A percentile compares a stretch with the other conserved stretches of the same genome.
phyloP scores from a whole-genome alignment of 2,329 filamentous ascomycete species.

The Phaeosphaeriaceae sp. region DNA sequence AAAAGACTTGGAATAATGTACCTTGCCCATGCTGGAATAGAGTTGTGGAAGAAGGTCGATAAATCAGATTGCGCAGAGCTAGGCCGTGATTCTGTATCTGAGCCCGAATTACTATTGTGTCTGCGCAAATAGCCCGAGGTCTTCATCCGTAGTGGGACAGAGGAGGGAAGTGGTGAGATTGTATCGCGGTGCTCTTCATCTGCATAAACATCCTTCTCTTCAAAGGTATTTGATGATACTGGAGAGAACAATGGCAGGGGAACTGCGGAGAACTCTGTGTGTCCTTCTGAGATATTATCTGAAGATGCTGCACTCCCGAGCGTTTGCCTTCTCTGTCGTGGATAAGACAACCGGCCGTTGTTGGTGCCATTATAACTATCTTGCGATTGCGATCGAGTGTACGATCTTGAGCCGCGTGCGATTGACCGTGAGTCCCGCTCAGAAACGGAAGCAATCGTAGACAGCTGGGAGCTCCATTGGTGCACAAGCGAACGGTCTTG shows the following conservation, averaged over 20 bases:
- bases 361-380: conserved; percentile 35
- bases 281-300: conserved; percentile 36
- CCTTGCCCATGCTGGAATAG: conserved; percentile 49
- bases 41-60: conserved; percentile 42
- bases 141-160: conserved; percentile 46
- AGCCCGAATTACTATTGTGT: conserved; percentile 41
- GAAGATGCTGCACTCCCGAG: conserved; percentile 44
- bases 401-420: conserved; percentile 39
- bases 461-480: conserved; percentile 50
- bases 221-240: conserved; percentile 24
- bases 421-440: conserved; percentile 46
- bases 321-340: conserved; percentile 40
- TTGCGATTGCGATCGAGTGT: conserved; percentile 40
- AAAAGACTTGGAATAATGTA: conserved; percentile 13
- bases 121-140: conserved; percentile 46
- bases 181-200: conserved; percentile 45
- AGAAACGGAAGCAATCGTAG: conserved; percentile 46
- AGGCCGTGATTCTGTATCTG: conserved; percentile 41
- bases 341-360: conserved; percentile 26
- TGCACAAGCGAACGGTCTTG: conserved; percentile 44
- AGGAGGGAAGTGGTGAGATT: conserved; percentile 46
- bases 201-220: conserved; percentile 43
- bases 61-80: conserved; percentile 46
- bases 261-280: conserved; percentile 42
- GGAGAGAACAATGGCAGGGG: conserved; percentile 47